Evolutionary conservation across 169 alveolate species (phyloP).

Genomic region (Plasmodium knowlesi): DNA sequence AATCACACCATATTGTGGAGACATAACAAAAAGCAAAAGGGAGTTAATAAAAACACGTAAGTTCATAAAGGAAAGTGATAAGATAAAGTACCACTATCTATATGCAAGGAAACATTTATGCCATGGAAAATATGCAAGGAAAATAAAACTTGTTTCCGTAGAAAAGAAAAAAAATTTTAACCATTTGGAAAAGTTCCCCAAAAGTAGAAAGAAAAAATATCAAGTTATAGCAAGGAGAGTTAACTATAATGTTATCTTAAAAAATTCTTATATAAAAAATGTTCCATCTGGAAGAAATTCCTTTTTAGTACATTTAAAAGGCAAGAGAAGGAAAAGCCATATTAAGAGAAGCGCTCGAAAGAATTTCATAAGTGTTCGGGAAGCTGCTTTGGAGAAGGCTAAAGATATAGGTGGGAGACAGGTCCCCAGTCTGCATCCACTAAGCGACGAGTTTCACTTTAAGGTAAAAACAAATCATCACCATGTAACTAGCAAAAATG

Average conservation of each 20-base stretch:
- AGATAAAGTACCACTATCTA: conserved; percentile 28
- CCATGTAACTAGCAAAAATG: conserved; percentile 14
- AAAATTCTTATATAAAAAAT: conserved; percentile 41
- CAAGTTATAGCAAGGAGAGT: conserved; percentile 59
- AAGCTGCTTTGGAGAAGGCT: conserved; percentile 10
- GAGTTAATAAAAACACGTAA: conserved; percentile 65
- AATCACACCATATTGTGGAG: conserved; percentile 66
- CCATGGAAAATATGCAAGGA: conserved; percentile 22
- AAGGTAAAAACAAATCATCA: conserved; percentile 3
- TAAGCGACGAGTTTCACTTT: not conserved
- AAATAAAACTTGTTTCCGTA: not conserved
- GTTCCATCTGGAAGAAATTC: conserved; percentile 12
- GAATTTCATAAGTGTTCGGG: not conserved
- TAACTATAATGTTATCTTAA: conserved; percentile 24
- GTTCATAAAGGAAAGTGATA: conserved; percentile 24
- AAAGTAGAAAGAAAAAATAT: conserved; percentile 32
- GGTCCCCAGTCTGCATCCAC: conserved; percentile 4
- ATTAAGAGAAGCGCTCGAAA: conserved; percentile 27
- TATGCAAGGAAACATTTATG: conserved; percentile 25
- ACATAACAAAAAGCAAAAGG: conserved; percentile 28
- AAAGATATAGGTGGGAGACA: conserved; percentile 12
- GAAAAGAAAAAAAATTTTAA: conserved; percentile 19
- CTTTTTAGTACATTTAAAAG: conserved; percentile 43
- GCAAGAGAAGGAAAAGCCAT: conserved; percentile 15
- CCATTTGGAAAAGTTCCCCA: conserved; percentile 35